Evolutionary conservation across 306 rosid species (phyloP).

Genomic region (Luffa aegyptiaca): DNA sequence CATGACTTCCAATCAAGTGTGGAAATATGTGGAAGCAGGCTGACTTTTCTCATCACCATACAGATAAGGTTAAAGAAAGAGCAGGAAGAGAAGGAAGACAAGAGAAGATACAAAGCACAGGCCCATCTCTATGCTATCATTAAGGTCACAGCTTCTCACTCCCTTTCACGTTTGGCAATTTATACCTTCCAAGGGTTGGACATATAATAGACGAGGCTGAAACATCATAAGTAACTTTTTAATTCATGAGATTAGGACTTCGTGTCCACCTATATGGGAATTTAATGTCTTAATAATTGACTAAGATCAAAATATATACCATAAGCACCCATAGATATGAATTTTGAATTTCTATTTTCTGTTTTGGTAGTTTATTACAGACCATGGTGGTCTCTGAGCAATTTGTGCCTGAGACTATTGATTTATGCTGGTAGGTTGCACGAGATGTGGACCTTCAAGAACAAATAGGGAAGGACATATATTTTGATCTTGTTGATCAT

Average conservation of each 20-base stretch:
- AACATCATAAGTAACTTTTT: neutral
- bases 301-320: neutral
- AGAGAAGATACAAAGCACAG: constrained; percentile 79
- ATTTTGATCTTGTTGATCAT: constrained; percentile 92
- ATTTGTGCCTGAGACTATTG: neutral
- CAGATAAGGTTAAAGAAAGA: constrained; percentile 82
- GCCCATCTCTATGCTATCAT: constrained; percentile 80
- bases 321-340: neutral
- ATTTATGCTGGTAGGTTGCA: constrained; percentile 51
- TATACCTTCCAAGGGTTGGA: neutral
- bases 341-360: neutral
- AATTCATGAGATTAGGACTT: neutral
- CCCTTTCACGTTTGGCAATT: neutral
- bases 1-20: neutral
- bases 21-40: neutral
- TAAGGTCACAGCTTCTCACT: constrained; percentile 36
- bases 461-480: constrained; percentile 73
- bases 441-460: constrained; percentile 66
- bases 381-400: neutral
- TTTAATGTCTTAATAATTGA: neutral
- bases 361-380: neutral
- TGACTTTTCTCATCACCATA: constrained; percentile 13
- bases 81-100: constrained; percentile 78
- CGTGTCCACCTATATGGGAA: neutral
- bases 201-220: neutral